Evolutionary conservation across 2,329 filamentous ascomycete genomes (phyloP), one percentile per base, ranked within the genome.

Genomic region (Diaporthe citri): DNA sequence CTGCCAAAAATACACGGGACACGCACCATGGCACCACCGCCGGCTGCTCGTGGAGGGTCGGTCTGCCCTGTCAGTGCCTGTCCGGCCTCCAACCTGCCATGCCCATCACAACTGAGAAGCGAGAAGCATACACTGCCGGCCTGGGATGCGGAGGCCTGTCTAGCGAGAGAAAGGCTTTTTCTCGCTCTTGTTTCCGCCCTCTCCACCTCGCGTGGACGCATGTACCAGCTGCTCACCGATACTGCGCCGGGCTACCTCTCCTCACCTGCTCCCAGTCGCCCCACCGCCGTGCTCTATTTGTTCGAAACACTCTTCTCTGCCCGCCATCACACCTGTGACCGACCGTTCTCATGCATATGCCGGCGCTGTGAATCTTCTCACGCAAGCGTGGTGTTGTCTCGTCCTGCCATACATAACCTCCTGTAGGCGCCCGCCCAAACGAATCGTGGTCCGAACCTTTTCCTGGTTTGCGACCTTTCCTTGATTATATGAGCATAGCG

Each of bases 371-470:
- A 75, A 36, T 59, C 69, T 57, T 64, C 67, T 73, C 64, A 64
- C 59, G 46, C 75, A 72, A 67, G 55, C 55, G 72, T 64, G 34
- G 67, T 70, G 28, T 69, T 51, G 64, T 69, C 64, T 67, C 69
- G 67, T 75, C 70, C 77, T 77, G 74, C 79, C 80, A 83, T 88
- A 88, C 87, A 88, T 88, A 88, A 88, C 84, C 81, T 80, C 79
- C 82, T 81, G 81, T 85, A 86, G 82, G 83, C 86, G 85, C 87
- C 86, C 85, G 79, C 79, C 78, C 78, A 77, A 71, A 71, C 60
- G 52, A 66, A 51, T 80, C 80, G 78, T 80, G 79, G 77, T 79
- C 78, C 79, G 81, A 59, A 76, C 75, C 80, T 79, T 83, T 80
- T 82, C 81, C 82, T 82, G 79, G 85, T 86, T 86, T 85, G 85